Evolutionary conservation across 2,329 filamentous ascomycete genomes (phyloP).

Genomic region (Pyrenophora tritici-repentis): DNA sequence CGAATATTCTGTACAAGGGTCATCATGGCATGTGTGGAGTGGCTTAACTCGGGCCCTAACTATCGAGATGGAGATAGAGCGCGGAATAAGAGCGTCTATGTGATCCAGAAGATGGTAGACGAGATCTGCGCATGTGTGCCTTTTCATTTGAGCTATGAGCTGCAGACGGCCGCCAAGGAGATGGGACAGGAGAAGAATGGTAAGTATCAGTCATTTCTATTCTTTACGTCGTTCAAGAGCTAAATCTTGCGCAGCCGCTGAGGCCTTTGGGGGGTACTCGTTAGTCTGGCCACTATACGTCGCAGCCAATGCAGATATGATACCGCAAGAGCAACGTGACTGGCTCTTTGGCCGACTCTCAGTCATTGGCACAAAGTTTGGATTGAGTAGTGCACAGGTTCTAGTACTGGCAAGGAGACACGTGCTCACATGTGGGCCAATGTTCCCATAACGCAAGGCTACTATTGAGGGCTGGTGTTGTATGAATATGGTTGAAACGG

Average conservation of each 20-base stretch:
- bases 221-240: background rate
- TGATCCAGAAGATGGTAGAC: slow-evolving; percentile 47
- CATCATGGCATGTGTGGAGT: slow-evolving; percentile 44
- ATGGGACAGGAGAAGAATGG: slow-evolving; percentile 44
- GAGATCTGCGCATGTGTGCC: slow-evolving; percentile 48
- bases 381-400: slow-evolving; percentile 43
- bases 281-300: slow-evolving; percentile 51
- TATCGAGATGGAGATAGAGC: slow-evolving; percentile 14
- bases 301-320: slow-evolving; percentile 43
- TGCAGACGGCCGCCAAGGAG: slow-evolving; percentile 42
- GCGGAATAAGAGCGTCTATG: slow-evolving; percentile 29
- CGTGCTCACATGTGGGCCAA: slow-evolving; percentile 44
- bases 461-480: background rate
- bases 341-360: slow-evolving; percentile 46
- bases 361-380: slow-evolving; percentile 45
- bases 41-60: slow-evolving; percentile 26
- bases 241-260: slow-evolving; percentile 36
- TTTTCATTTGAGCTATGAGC: slow-evolving; percentile 47
- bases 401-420: slow-evolving; percentile 42
- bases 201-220: slow-evolving; percentile 15
- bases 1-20: slow-evolving; percentile 49
- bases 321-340: slow-evolving; percentile 43
- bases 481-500: background rate
- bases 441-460: slow-evolving; percentile 33
- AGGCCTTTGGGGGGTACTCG: slow-evolving; percentile 48